Conservation (phyloP, 768 basidiomycete species). For the Mycena olivaceomarginata region DNA sequence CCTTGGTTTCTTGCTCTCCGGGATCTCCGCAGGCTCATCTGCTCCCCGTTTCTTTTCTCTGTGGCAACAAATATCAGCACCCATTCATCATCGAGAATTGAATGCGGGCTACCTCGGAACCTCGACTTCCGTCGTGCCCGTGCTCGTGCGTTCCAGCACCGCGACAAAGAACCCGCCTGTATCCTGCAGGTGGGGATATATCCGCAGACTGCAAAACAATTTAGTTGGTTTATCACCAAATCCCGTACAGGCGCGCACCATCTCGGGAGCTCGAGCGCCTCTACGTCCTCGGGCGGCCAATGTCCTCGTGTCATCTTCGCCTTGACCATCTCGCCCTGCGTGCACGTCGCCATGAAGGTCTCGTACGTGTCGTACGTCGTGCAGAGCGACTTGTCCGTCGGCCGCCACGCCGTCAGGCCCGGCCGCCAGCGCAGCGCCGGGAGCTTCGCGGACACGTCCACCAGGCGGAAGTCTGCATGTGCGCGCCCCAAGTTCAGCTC, state of each 20-base stretch:
- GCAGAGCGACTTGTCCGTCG: slow-evolving; percentile 74
- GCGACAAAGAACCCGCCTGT: slow-evolving; percentile 99
- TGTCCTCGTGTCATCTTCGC: slow-evolving; percentile 82
- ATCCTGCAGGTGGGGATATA: slow-evolving; percentile 97
- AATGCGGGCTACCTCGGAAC: slow-evolving; percentile 44
- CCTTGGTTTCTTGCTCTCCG: slow-evolving; percentile 72
- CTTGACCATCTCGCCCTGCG: slow-evolving; percentile 69
- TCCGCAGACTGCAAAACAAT: slow-evolving; percentile 77
- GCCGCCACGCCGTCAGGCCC: slow-evolving; percentile 88
- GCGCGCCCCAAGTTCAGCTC: too few species aligned
- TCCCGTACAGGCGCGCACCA: slow-evolving; percentile 72
- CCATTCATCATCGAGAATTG: background rate
- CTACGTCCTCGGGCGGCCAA: slow-evolving; percentile 86
- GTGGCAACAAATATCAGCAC: background rate
- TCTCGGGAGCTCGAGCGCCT: slow-evolving; percentile 76
- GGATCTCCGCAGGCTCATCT: slow-evolving; percentile 59
- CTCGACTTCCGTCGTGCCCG: background rate
- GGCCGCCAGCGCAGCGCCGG: slow-evolving; percentile 85
- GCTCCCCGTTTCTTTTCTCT: slow-evolving; percentile 74
- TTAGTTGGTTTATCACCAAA: background rate
- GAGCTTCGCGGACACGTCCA: slow-evolving; percentile 85
- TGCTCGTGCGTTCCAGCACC: slow-evolving; percentile 76
- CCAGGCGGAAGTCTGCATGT: slow-evolving; percentile 79
- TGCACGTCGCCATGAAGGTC: slow-evolving; percentile 68
- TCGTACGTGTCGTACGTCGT: slow-evolving; percentile 77